phyloP scores from a whole-genome alignment of 495 filamentous ascomycete species.

The Darksidea phi region DNA sequence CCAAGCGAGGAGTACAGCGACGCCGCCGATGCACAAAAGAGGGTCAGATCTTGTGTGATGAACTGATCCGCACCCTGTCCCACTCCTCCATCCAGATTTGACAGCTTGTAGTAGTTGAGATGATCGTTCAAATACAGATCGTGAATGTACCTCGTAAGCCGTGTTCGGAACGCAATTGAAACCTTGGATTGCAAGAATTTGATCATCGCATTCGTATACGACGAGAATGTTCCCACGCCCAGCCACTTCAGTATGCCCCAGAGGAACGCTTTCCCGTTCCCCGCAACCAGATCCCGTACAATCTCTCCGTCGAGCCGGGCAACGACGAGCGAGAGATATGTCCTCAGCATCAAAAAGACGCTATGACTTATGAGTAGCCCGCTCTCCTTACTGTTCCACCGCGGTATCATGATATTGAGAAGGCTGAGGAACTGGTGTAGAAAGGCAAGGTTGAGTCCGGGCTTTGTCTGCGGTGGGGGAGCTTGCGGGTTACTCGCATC shows the following conservation, averaged over 20 bases:
- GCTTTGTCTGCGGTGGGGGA: slow-evolving; percentile 85
- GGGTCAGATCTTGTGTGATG: slow-evolving; percentile 93
- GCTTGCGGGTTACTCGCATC: slow-evolving; percentile 66
- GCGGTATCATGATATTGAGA: slow-evolving; percentile 94
- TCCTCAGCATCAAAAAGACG: slow-evolving; percentile 82
- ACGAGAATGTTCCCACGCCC: slow-evolving; percentile 70
- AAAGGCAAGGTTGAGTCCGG: slow-evolving; percentile 96
- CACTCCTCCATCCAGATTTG: slow-evolving; percentile 89
- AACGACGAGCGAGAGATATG: slow-evolving; percentile 90
- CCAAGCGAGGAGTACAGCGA: slow-evolving; percentile 92
- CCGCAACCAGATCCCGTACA: slow-evolving; percentile 90
- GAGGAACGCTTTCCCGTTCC: slow-evolving; percentile 82
- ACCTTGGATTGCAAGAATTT: slow-evolving; percentile 98
- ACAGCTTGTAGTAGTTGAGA: slow-evolving; percentile 92
- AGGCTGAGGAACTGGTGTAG: slow-evolving; percentile 94
- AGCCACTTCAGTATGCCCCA: slow-evolving; percentile 88
- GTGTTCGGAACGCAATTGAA: slow-evolving; percentile 95
- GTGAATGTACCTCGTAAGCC: slow-evolving; percentile 94
- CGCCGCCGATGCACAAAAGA: slow-evolving; percentile 92
- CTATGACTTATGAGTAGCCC: slow-evolving; percentile 84
- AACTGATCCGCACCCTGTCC: slow-evolving; percentile 93
- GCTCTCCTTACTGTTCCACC: slow-evolving; percentile 93
- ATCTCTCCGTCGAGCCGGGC: slow-evolving; percentile 94
- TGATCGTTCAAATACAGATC: slow-evolving; percentile 94
- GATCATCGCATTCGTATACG: slow-evolving; percentile 95